phyloP scores from a whole-genome alignment of 768 basidiomycete species.

The Suillus paluster region DNA sequence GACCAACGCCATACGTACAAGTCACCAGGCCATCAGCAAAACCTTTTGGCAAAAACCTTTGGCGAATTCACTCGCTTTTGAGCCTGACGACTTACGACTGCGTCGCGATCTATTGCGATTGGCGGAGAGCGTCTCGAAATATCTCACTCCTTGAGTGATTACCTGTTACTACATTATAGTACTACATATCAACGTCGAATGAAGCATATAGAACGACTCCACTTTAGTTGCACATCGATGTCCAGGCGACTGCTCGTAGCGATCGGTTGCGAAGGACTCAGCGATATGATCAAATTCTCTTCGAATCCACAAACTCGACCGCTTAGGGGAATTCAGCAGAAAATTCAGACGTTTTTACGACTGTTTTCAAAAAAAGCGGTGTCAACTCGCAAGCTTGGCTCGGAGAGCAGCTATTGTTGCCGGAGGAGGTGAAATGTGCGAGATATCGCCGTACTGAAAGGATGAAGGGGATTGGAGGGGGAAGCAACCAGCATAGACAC shows the following conservation, averaged over 20 bases:
- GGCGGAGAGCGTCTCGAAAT: neutral
- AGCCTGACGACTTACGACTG: neutral
- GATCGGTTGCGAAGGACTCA: conserved; percentile 2
- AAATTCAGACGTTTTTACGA: neutral
- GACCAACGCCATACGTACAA: neutral
- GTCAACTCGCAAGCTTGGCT: no score
- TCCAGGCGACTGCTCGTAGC: neutral
- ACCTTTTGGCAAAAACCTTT: neutral
- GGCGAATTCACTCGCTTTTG: neutral
- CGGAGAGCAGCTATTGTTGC: no score
- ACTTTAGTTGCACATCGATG: neutral
- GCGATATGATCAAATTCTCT: conserved; percentile 1
- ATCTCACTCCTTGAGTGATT: neutral
- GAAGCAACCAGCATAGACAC: no score
- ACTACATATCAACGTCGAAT: neutral
- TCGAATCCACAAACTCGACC: neutral
- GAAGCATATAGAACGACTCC: neutral
- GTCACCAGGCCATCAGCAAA: neutral
- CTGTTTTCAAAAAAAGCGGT: neutral
- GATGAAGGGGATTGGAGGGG: no score
- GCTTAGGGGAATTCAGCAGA: neutral
- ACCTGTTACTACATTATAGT: neutral
- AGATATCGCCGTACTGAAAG: no score
- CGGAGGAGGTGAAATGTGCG: no score
- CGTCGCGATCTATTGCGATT: neutral